phyloP scores from a whole-genome alignment of 2,329 filamentous ascomycete genomes.

The Fusarium sp. region DNA sequence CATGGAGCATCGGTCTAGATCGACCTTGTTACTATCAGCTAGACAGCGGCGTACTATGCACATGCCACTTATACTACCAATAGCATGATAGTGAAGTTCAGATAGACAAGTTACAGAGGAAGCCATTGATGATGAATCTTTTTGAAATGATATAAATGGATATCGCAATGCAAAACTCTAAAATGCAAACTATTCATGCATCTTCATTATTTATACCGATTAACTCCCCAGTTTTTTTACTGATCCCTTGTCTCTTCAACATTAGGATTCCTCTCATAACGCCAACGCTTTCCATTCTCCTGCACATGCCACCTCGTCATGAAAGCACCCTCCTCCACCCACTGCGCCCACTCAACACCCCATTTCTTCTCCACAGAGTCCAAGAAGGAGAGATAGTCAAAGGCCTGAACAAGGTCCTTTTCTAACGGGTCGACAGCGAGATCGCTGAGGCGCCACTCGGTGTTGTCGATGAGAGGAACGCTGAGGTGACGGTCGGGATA shows the following conservation, averaged over 20 bases:
- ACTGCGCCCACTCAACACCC: slow-evolving; percentile 40
- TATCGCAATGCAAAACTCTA: neutral
- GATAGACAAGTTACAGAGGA: neutral
- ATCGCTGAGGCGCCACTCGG: slow-evolving; percentile 46
- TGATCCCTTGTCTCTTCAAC: slow-evolving; percentile 1
- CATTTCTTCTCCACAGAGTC: slow-evolving; percentile 35
- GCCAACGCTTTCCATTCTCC: slow-evolving; percentile 47
- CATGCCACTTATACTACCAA: neutral
- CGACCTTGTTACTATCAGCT: neutral
- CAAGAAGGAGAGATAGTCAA: slow-evolving; percentile 38
- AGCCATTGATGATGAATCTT: neutral
- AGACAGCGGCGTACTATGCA: neutral
- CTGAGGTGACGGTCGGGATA: slow-evolving; percentile 43
- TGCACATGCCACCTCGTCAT: slow-evolving; percentile 47
- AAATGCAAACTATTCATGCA: neutral
- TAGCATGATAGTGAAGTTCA: neutral
- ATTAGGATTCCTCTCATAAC: slow-evolving; percentile 32
- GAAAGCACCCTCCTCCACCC: slow-evolving; percentile 45
- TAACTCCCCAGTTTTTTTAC: neutral
- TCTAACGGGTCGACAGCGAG: slow-evolving; percentile 41
- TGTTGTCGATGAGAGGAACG: slow-evolving; percentile 43
- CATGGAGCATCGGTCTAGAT: neutral
- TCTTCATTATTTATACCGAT: neutral
- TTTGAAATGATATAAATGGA: neutral
- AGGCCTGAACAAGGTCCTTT: slow-evolving; percentile 33